Conservation (phyloP, 1,139 yeast genomes). For the Taphrina communis region DNA sequence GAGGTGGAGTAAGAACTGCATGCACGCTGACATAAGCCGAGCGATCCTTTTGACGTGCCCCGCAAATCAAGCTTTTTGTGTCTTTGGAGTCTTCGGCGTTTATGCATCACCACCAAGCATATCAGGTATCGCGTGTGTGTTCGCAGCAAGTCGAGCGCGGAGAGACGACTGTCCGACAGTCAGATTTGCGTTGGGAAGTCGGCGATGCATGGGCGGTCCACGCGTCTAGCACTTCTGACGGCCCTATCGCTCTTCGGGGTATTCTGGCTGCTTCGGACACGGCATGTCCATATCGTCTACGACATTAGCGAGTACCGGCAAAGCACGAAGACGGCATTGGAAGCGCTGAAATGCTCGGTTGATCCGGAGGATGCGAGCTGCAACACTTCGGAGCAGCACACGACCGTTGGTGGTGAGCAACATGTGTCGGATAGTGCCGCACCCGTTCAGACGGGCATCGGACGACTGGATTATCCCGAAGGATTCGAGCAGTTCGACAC, state of each 20-base stretch:
- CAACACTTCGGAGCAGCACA: not conserved
- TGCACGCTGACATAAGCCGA: slow-evolving; percentile 2
- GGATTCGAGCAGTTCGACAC: slow-evolving; percentile 34
- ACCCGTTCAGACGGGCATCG: not conserved
- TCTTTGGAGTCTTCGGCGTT: too few species aligned
- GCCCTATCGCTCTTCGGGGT: not conserved
- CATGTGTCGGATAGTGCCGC: not conserved
- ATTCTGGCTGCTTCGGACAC: not conserved
- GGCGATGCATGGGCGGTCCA: slow-evolving; percentile 5
- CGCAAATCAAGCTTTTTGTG: slow-evolving; percentile 4
- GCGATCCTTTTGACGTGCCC: slow-evolving; percentile 4
- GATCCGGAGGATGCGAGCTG: slow-evolving; percentile 14
- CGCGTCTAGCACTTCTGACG: slow-evolving; percentile 1
- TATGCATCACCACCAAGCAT: too few species aligned
- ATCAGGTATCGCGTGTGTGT: too few species aligned
- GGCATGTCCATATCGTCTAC: slow-evolving; percentile 5
- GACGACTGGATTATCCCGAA: slow-evolving; percentile 14
- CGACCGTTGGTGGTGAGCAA: not conserved
- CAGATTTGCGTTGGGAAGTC: not conserved
- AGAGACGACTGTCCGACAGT: too few species aligned
- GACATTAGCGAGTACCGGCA: not conserved
- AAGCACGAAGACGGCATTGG: slow-evolving; percentile 1
- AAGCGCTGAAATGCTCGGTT: slow-evolving; percentile 1
- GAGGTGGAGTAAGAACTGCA: not conserved
- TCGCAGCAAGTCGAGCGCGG: too few species aligned